phyloP scores from a whole-genome alignment of 306 rosid species.

The Vicia villosa region DNA sequence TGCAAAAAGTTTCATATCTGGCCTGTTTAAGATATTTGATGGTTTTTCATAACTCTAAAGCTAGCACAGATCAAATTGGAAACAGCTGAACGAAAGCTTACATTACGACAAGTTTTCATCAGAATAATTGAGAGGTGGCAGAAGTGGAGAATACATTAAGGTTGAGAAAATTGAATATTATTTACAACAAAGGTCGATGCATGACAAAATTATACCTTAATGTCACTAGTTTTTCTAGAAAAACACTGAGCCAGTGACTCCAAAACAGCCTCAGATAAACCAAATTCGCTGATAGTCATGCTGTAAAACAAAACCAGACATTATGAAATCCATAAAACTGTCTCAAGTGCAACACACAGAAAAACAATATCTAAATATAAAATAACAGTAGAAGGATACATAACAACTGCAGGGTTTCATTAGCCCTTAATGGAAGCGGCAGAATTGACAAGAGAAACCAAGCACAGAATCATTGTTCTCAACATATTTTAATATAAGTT shows the following conservation, averaged over 20 bases:
- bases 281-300: conserved; percentile 73
- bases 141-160: conserved; percentile 32
- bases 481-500: neutral
- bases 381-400: conserved; percentile 9
- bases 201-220: conserved; percentile 62
- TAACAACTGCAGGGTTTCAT: conserved; percentile 1
- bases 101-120: conserved; percentile 69
- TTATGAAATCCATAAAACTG: conserved; percentile 37
- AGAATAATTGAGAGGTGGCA: conserved; percentile 40
- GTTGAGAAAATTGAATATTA: too few relatives aligned
- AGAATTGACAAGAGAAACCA: conserved; percentile 9
- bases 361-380: neutral
- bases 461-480: conserved; percentile 14
- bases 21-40: conserved; percentile 98
- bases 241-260: conserved; percentile 79
- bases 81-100: conserved; percentile 84
- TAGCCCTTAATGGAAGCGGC: conserved; percentile 3
- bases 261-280: conserved; percentile 72
- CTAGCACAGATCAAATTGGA: conserved; percentile 92
- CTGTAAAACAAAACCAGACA: conserved; percentile 54
- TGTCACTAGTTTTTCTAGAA: conserved; percentile 70
- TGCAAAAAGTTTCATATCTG: conserved; percentile 68
- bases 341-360: conserved; percentile 24
- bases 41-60: conserved; percentile 94
- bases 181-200: neutral